A percentile compares a stretch with the other conserved stretches of the same genome.
phyloP scores from a whole-genome alignment of 2,329 filamentous ascomycete species.

The Neofusicoccum laricinum region DNA sequence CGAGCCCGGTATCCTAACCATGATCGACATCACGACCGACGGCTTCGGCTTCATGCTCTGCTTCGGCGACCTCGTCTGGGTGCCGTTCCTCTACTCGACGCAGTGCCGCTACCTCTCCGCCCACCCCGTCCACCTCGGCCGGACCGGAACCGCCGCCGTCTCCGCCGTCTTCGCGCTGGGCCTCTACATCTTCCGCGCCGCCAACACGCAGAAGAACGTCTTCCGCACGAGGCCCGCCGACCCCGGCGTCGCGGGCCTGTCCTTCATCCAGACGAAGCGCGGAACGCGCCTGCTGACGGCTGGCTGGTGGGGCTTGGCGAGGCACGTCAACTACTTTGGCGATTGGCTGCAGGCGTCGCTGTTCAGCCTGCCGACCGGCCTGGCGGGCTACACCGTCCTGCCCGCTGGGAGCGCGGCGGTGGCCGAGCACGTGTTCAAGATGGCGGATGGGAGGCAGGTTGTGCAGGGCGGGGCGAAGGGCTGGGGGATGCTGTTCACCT shows the following conservation, averaged over 20 bases:
- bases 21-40: conserved; percentile 89
- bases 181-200: conserved; percentile 87
- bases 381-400: conserved; percentile 75
- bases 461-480: conserved; percentile 66
- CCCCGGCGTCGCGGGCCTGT: conserved; percentile 72
- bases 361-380: conserved; percentile 80
- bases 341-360: conserved; percentile 95
- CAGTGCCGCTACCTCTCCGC: conserved; percentile 82
- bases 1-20: conserved; percentile 84
- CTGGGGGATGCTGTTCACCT: conserved; percentile 84
- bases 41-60: conserved; percentile 94
- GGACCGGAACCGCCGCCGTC: conserved; percentile 62
- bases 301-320: conserved; percentile 89
- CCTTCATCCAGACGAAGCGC: conserved; percentile 78
- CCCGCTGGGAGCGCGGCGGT: conserved; percentile 25
- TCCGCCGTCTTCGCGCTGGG: conserved; percentile 66
- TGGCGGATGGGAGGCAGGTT: conserved; percentile 43
- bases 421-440: conserved; percentile 20
- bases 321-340: conserved; percentile 94
- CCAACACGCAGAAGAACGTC: conserved; percentile 90
- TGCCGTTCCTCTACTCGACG: conserved; percentile 83
- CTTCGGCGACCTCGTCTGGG: conserved; percentile 90
- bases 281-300: conserved; percentile 78
- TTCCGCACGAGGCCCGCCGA: conserved; percentile 87
- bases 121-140: conserved; percentile 76